Percentiles rank a stretch among this genome's conserved stretches.
phyloP scores from a whole-genome alignment of 225 moss, liverwort and hornwort genomes.

The Takakia lepidozioides region DNA sequence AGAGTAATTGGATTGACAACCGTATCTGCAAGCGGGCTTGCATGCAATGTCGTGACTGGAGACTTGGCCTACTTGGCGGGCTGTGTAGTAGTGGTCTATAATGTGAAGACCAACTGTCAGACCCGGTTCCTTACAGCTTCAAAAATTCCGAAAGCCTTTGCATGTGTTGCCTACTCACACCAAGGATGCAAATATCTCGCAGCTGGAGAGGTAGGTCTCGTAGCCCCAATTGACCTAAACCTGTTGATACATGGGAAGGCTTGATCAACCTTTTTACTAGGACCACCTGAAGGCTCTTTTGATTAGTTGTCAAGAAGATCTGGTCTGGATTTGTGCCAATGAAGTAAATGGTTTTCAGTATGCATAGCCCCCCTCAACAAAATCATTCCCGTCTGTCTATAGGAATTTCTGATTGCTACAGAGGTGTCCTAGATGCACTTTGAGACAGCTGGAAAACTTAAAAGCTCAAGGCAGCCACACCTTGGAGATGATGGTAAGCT shows the following conservation, averaged over 20 bases:
- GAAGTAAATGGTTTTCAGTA: no score
- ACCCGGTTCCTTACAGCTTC: constrained; percentile 52
- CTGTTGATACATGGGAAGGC: no score
- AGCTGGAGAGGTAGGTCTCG: constrained; percentile 83
- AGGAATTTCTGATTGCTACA: not conserved
- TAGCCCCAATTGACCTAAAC: no score
- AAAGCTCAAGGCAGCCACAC: no score
- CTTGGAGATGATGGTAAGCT: no score
- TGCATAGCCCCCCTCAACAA: no score
- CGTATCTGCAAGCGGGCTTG: constrained; percentile 40
- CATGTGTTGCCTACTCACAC: constrained; percentile 57
- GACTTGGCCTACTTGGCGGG: constrained; percentile 76
- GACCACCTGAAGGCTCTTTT: no score
- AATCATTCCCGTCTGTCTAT: not conserved
- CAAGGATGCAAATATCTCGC: constrained; percentile 63
- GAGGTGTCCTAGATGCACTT: not conserved
- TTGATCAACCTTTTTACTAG: no score
- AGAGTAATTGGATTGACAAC: constrained; percentile 68
- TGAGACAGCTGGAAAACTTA: no score
- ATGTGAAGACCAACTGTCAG: constrained; percentile 54
- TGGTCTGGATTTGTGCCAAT: no score
- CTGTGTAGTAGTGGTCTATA: constrained; percentile 65
- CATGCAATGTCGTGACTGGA: constrained; percentile 49
- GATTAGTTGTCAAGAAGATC: no score
- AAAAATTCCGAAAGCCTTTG: constrained; percentile 49